These are phyloP conservation scores for Ceratocystis papillata DNA, from an alignment of 2,329 filamentous ascomycete genomes.

Conservation along the genomic window DNA sequence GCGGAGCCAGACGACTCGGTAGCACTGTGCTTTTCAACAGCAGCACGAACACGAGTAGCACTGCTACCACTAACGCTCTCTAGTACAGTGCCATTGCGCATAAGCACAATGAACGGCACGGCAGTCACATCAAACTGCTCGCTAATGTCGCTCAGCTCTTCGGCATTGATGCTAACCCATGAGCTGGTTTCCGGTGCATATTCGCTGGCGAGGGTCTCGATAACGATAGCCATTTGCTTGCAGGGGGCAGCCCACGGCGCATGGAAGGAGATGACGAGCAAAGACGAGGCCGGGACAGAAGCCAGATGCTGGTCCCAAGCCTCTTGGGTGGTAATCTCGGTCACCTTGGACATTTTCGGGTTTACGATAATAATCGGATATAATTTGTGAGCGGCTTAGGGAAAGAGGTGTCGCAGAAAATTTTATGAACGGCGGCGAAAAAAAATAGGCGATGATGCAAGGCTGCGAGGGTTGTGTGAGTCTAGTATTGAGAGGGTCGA, in stretches of 20 bases:
- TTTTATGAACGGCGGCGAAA: background rate
- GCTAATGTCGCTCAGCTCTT: slow-evolving; percentile 83
- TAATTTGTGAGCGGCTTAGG: background rate
- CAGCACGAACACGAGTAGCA: slow-evolving; percentile 69
- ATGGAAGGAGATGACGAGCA: slow-evolving; percentile 87
- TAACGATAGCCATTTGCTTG: slow-evolving; percentile 81
- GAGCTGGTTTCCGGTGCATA: slow-evolving; percentile 63
- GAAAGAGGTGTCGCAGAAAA: background rate
- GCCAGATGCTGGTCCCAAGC: slow-evolving; percentile 61
- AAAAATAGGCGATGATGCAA: background rate
- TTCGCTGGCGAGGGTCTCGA: slow-evolving; percentile 74
- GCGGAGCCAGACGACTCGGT: slow-evolving; percentile 30
- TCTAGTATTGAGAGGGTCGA: background rate
- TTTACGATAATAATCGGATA: no score
- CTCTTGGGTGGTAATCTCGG: slow-evolving; percentile 61
- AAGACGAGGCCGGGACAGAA: slow-evolving; percentile 55
- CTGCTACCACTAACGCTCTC: slow-evolving; percentile 86
- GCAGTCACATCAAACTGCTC: slow-evolving; percentile 90
- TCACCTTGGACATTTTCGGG: slow-evolving; percentile 58
- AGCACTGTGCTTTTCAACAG: slow-evolving; percentile 68
- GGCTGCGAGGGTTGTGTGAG: background rate
- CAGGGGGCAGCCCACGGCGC: slow-evolving; percentile 95
- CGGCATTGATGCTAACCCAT: slow-evolving; percentile 87
- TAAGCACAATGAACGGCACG: slow-evolving; percentile 81
- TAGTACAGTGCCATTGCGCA: slow-evolving; percentile 62